phyloP scores from a whole-genome alignment of 305 asterid genomes.

The Stenogyne calaminthoides region DNA sequence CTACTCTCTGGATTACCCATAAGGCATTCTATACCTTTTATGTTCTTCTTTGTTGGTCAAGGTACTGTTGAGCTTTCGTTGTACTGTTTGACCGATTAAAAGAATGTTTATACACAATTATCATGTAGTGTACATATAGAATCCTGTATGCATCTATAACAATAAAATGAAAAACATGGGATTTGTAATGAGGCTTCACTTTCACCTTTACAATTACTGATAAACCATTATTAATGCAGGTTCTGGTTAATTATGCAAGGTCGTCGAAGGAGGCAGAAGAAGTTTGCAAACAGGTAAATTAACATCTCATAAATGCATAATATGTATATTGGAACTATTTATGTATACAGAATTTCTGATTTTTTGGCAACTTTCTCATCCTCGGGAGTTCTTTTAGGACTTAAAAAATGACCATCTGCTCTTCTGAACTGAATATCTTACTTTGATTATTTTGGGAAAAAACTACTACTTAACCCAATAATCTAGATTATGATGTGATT shows the following conservation, averaged over 20 bases:
- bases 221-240: conserved; percentile 41
- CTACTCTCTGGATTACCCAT: conserved; percentile 1
- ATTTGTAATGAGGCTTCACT: conserved; percentile 12
- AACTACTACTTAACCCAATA: background rate
- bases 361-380: conserved; percentile 10
- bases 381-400: background rate
- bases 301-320: conserved; percentile 14
- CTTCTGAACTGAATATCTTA: background rate
- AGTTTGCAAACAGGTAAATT: conserved; percentile 85
- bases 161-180: background rate
- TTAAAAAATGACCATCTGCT: background rate
- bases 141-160: background rate
- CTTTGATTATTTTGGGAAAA: background rate
- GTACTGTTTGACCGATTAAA: background rate
- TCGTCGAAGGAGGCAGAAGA: conserved; percentile 96
- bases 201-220: conserved; percentile 15
- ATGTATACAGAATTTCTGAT: conserved; percentile 1
- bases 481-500: conserved; percentile 2
- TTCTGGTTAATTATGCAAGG: conserved; percentile 95
- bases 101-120: background rate
- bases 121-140: background rate
- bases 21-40: background rate
- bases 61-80: conserved; percentile 10
- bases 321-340: background rate
- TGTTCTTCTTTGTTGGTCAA: background rate